Evolutionary conservation across 192 early-diverging fungal genomes (phyloP).

Genomic region (Obelidium mucronatum): DNA sequence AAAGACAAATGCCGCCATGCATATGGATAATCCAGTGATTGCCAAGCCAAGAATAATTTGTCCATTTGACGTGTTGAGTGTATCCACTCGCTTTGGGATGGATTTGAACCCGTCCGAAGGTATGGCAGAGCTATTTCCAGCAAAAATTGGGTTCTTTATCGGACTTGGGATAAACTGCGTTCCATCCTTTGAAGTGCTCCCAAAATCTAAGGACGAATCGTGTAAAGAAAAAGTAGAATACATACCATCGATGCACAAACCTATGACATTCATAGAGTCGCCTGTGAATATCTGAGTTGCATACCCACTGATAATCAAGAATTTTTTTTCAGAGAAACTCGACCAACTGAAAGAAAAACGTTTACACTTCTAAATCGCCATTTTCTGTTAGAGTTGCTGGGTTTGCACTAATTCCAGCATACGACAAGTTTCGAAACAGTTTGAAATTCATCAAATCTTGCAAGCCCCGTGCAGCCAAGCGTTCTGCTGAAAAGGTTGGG

Average conservation of each 20-base stretch:
- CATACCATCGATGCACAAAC: too few relatives aligned
- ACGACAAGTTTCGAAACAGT: conserved; percentile 1
- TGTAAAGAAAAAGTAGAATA: too few relatives aligned
- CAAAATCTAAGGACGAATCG: too few relatives aligned
- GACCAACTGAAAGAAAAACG: not conserved
- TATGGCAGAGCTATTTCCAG: not conserved
- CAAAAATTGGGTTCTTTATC: not conserved
- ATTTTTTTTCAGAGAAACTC: not conserved
- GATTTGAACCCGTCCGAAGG: not conserved
- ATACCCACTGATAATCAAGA: not conserved
- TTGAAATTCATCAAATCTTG: conserved; percentile 1
- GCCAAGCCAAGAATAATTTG: not conserved
- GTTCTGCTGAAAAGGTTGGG: not conserved
- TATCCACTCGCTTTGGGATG: not conserved
- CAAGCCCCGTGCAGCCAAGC: not conserved
- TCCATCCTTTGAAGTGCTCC: not conserved
- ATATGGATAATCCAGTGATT: not conserved
- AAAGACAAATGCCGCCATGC: not conserved
- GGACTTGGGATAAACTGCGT: not conserved
- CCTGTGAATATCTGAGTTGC: not conserved
- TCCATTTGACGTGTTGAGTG: not conserved
- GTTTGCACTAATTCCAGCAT: not conserved
- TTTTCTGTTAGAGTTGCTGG: not conserved
- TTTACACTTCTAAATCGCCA: conserved; percentile 8
- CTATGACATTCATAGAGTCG: not conserved